Base-by-base conservation (phyloP, 352 stramenopile species). In the Phytopythium boreale region DNA sequence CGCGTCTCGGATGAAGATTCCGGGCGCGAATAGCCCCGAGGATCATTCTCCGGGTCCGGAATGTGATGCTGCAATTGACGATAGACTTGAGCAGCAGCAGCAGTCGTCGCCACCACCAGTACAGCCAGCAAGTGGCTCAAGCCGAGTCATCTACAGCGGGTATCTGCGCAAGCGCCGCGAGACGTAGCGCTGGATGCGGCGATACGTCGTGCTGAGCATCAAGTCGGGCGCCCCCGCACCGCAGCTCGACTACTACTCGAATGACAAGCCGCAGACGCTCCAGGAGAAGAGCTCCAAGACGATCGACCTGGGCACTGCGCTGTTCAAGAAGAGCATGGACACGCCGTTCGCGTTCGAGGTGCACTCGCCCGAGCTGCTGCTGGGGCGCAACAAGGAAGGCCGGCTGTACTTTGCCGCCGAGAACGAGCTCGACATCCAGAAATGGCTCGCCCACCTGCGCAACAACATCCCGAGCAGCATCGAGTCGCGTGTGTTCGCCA, bases 311-410 rank as follows among this genome's bases (percentile, higher is more conserved):
- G 74, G 68, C 22, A 74, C 73, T 5, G 82, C 87, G 37, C 58
- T 95, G 17, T 84, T 92, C 63, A 92, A 93, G 68, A 93, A 91
- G 59, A 90, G 80, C 65, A 74, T 88, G 51, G 80, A 93, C 39
- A 71, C 88, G n/a, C 71, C 83, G 22, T 92, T 90, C 58, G 67
- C 84, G 4, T 98, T 97, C 50, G 90, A 97, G 68, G 75, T 97
- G 39, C 89, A 97, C 69, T 97, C 88, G n/a, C 88, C 89, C 9
- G 73, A 93, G 65, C 76, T 97, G 17, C 72, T 97, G 6, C 55
- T 74, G 27, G 82, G 87, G 4, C 77, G 77, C 43, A 97, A 98
- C 67, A 87, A 88, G 44, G 90, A 97, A 75, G 91, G 91, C 0
- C 78, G 88, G 6, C 65, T 97, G 11, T 95, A 95, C 61, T 97